Evolutionary conservation across 345 rosid genomes (phyloP), one percentile per base, ranked within the genome.

Genomic region (Salix dunnii): DNA sequence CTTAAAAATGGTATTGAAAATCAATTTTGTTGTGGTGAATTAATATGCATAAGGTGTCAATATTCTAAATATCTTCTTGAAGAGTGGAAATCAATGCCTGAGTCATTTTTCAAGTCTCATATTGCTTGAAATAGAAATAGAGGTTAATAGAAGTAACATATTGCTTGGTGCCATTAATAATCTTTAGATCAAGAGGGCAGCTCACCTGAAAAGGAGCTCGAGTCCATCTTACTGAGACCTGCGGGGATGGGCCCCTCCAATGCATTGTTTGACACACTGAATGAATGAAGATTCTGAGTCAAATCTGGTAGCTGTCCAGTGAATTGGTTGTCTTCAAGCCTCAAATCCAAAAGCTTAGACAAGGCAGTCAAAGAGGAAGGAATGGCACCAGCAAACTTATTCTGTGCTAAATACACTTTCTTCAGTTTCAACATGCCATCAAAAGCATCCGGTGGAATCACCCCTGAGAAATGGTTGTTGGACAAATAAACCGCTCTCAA

Each of bases 401-500:
- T 96, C 2, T 85, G 18, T 7, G 85, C 85, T n/a, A 92, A 72
- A 61, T 83, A 72, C n/a, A 96, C 38, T 80, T 87, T 96, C 90
- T 84, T 93, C 77, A 93, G 80, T 70, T 85, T 82, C 38, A 43
- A 13, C 94, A 93, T 83, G 18, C 91, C 91, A 30, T 65, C 76
- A 75, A 96, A 96, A 46, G 88, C 88, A 77, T 89, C 82, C 0
- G 2, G 79, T 0, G 89, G 89, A 73, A 93, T 87, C 11, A 73
- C 81, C 38, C 91, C 95, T 0, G 93, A 85, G 65, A 89, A 91
- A 17, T 55, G 78, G 80, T 93, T 96, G 67, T 82, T 66, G 11
- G 99, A 91, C 38, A 96, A 81, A 85, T 70, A 92, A 5, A 90
- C 30, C 12, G 96, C 81, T 76, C 86, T 90, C 72, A 96, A 77